Evolutionary conservation across 768 basidiomycete species (phyloP).

Genomic region (Coprinopsis cinerea): DNA sequence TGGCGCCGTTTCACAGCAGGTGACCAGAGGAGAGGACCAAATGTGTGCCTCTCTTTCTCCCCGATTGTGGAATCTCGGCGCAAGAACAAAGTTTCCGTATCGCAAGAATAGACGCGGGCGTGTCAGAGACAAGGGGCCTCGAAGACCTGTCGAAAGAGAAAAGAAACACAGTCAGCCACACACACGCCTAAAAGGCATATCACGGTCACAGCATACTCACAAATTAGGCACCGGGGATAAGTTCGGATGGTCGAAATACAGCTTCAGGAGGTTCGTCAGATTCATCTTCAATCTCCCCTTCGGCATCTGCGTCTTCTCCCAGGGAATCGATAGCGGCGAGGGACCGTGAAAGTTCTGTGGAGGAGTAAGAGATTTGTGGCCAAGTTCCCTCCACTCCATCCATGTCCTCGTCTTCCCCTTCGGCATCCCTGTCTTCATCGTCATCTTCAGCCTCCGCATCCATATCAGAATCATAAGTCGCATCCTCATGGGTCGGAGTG

Average conservation of each 20-base stretch:
- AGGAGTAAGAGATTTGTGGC: not conserved
- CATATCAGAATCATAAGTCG: conserved; percentile 18
- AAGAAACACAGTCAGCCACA: not conserved
- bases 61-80: not conserved
- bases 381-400: not conserved
- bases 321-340: not conserved
- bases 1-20: too few species aligned
- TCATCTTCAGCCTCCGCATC: conserved; percentile 16
- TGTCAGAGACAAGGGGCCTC: too few species aligned
- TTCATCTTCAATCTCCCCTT: conserved; percentile 30
- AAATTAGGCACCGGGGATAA: conserved; percentile 7
- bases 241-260: conserved; percentile 5
- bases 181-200: not conserved
- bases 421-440: conserved; percentile 11
- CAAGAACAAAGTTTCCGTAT: not conserved
- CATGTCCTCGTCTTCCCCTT: conserved; percentile 1
- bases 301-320: conserved; percentile 18
- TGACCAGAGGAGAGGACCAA: too few species aligned
- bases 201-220: not conserved
- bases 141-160: not conserved
- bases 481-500: conserved; percentile 12
- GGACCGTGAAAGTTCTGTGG: not conserved
- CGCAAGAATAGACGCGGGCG: not conserved
- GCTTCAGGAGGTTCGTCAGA: conserved; percentile 14
- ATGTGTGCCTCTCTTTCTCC: too few species aligned